A percentile compares a stretch with the other conserved stretches of the same genome.
phyloP scores from a whole-genome alignment of 441 rosid species.

The Manihot esculenta region DNA sequence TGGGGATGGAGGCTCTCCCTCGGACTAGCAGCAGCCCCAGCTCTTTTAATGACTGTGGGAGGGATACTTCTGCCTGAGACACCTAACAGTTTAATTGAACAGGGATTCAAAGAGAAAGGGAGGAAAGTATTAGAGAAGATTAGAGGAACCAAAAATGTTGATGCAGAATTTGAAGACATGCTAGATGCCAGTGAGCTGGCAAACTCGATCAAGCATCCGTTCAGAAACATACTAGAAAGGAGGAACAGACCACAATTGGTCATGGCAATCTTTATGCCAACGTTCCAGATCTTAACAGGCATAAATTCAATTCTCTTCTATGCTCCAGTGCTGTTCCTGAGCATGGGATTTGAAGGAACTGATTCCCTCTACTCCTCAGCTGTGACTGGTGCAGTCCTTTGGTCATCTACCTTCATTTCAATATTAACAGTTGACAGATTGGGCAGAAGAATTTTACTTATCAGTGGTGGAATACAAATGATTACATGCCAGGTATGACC shows the following conservation, averaged over 20 bases:
- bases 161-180: slow-evolving; percentile 83
- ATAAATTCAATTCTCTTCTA: slow-evolving; percentile 91
- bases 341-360: slow-evolving; percentile 75
- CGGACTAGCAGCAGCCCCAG: slow-evolving; percentile 82
- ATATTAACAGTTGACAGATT: slow-evolving; percentile 70
- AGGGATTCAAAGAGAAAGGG: slow-evolving; percentile 55
- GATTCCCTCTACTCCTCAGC: slow-evolving; percentile 87
- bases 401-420: slow-evolving; percentile 64
- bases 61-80: slow-evolving; percentile 75
- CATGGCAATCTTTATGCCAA: slow-evolving; percentile 77
- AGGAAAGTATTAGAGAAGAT: slow-evolving; percentile 58
- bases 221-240: slow-evolving; percentile 63
- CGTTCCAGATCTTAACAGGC: slow-evolving; percentile 88
- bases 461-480: slow-evolving; percentile 87
- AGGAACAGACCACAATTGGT: slow-evolving; percentile 73
- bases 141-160: slow-evolving; percentile 62
- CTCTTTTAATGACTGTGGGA: slow-evolving; percentile 69
- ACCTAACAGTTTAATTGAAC: slow-evolving; percentile 83
- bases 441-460: slow-evolving; percentile 71
- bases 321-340: slow-evolving; percentile 82
- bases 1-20: slow-evolving; percentile 98
- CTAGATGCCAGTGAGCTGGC: slow-evolving; percentile 80
- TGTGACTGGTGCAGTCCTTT: slow-evolving; percentile 82
- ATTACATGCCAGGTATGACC: slow-evolving; percentile 61
- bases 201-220: slow-evolving; percentile 76